Evolutionary conservation across 2,329 filamentous ascomycete species (phyloP).

Genomic region (Beauveria pseudobassiana): DNA sequence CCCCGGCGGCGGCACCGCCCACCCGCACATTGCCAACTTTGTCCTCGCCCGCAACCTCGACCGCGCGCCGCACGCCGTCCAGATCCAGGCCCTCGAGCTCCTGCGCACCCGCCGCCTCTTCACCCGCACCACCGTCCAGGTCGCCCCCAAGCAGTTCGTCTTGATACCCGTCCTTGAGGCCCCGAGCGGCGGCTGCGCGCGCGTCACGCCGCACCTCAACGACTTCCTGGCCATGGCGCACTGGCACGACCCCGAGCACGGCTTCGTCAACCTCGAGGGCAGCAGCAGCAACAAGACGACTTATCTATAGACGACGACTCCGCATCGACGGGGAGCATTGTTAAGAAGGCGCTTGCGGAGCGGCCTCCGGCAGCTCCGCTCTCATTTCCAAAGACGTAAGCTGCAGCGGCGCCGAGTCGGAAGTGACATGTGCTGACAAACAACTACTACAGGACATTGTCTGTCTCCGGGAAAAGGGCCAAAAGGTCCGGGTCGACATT

Average conservation of each 20-base stretch:
- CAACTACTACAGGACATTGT: slow-evolving; percentile 41
- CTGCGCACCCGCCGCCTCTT: slow-evolving; percentile 73
- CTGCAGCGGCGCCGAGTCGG: too few relatives aligned
- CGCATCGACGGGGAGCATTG: slow-evolving; percentile 37
- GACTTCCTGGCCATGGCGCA: slow-evolving; percentile 87
- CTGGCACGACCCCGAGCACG: slow-evolving; percentile 66
- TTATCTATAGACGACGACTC: slow-evolving; percentile 22
- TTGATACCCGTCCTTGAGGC: slow-evolving; percentile 65
- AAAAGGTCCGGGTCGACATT: slow-evolving; percentile 57
- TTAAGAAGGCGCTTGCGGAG: slow-evolving; percentile 27
- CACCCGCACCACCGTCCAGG: slow-evolving; percentile 65
- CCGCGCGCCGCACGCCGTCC: slow-evolving; percentile 62
- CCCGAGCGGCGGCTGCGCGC: slow-evolving; percentile 36
- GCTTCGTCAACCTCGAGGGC: slow-evolving; percentile 65
- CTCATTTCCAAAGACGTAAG: slow-evolving; percentile 37
- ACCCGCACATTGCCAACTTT: slow-evolving; percentile 63
- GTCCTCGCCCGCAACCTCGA: slow-evolving; percentile 78
- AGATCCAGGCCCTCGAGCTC: slow-evolving; percentile 74
- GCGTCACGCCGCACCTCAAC: slow-evolving; percentile 55
- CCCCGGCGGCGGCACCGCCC: neutral
- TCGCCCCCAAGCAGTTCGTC: slow-evolving; percentile 70
- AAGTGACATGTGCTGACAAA: neutral
- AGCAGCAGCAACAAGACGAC: slow-evolving; percentile 19
- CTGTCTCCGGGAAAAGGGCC: slow-evolving; percentile 49
- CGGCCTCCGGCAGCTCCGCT: slow-evolving; percentile 18